These are phyloP conservation scores for Closterium sp. DNA, from an alignment of 139 green algal genomes.

Conservation along the genomic window DNA sequence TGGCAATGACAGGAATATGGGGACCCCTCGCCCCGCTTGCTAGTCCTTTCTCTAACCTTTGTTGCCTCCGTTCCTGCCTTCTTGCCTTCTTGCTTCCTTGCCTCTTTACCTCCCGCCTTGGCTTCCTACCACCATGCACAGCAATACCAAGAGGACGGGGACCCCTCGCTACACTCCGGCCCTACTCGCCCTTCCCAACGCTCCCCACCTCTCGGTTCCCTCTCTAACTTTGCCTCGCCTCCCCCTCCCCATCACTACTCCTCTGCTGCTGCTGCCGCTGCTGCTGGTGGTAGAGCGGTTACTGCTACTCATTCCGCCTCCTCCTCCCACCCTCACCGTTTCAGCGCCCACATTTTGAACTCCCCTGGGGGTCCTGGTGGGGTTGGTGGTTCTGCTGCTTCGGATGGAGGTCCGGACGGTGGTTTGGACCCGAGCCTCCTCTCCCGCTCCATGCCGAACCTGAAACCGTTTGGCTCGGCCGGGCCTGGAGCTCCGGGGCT, in stretches of 20 bases:
- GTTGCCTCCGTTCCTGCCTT: not conserved
- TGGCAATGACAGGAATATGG: no score
- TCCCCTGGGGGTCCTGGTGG: not conserved
- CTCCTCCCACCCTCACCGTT: not conserved
- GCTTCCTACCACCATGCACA: not conserved
- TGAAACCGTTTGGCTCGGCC: not conserved
- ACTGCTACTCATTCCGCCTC: not conserved
- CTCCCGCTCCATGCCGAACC: not conserved
- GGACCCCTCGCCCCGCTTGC: no score
- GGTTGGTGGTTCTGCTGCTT: not conserved
- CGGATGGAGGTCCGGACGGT: not conserved
- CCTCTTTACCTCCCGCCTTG: no score
- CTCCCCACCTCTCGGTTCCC: not conserved
- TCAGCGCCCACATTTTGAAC: not conserved
- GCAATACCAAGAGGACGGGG: not conserved
- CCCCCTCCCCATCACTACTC: not conserved
- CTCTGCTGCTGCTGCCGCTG: not conserved
- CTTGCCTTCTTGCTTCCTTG: no score
- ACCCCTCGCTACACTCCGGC: not conserved
- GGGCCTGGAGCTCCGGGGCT: not conserved
- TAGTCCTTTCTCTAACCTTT: not conserved
- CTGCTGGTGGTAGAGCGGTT: not conserved
- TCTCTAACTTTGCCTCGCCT: not conserved
- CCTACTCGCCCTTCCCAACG: not conserved
- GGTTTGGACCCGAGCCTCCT: not conserved